Evolutionary conservation across 768 basidiomycete species (phyloP), one percentile per base, ranked within the genome.

Genomic region (Leccinum variicolor): DNA sequence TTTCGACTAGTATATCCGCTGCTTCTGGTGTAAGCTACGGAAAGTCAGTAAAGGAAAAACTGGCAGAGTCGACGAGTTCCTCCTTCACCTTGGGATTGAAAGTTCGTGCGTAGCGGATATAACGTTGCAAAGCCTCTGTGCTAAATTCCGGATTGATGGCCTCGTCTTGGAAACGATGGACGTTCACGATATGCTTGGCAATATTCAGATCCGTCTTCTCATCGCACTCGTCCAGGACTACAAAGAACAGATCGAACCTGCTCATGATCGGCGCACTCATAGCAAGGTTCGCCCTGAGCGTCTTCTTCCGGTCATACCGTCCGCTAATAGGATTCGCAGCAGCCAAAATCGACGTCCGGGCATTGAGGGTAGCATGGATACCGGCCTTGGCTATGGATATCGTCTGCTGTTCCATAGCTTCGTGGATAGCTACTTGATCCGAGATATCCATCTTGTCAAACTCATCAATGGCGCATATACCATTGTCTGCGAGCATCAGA

Each of bases 361-460:
- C 97, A 66, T 99, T 99, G 54, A 99, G 81, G 0, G 97, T 99
- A 0, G 97, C 96, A 66, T 98, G 96, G 63, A 99, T 99, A 56
- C 97, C 97, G 2, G 97, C 97, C 72, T 99, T 99, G 43, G 97
- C 97, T 62, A 98, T 98, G 28, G 94, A 97, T 65, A 98, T 98
- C 1, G 96, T 98, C 76, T 98, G 95, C 76, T 98, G 96, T 86
- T 98, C 96, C 96, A 98, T 98, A 8, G 96, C 96, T 80, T 98
- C 96, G 80, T 99, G 97, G 66, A 99, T 98, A 34, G 97, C 97
- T 45, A 98, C 94, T 72, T 98, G 97, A 72, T 98, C 97, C 0
- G 92, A 87, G 53, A 98, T 86, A 71, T 98, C 96, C 97, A 99
- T 99, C 75, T 99, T 99, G 83, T 99, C 97, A 68, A 99, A 99